These are phyloP conservation scores for Exophiala viscosa DNA, from an alignment of 2,329 filamentous ascomycete genomes.

Conservation along the genomic window DNA sequence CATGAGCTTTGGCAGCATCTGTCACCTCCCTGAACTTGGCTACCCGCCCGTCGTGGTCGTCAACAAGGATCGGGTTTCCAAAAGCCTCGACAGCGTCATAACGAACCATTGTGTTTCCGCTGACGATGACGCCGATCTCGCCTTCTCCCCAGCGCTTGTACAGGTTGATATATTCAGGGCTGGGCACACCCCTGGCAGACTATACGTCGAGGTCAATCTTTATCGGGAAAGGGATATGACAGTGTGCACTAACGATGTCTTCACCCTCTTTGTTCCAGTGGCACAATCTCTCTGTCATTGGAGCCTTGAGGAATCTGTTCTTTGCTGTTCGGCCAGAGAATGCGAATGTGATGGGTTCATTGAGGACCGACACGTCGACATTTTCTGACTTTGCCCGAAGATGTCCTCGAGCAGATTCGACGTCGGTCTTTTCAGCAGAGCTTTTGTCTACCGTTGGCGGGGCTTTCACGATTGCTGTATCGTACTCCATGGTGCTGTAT, in stretches of 20 bases:
- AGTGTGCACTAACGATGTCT: conserved; percentile 11
- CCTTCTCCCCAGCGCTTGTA: conserved; percentile 62
- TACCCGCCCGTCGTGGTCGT: conserved; percentile 53
- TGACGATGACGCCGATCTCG: conserved; percentile 56
- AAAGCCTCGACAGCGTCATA: conserved; percentile 55
- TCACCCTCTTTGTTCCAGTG: conserved; percentile 49
- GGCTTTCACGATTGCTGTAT: conserved; percentile 14
- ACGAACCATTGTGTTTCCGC: conserved; percentile 63
- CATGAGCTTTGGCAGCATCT: conserved; percentile 53
- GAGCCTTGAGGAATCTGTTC: conserved; percentile 63
- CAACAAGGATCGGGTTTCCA: conserved; percentile 59
- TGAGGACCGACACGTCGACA: conserved; percentile 41
- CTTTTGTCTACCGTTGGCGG: background rate
- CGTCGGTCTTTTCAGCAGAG: conserved; percentile 4
- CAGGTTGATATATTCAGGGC: conserved; percentile 52
- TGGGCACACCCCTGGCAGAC: conserved; percentile 54
- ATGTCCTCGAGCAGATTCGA: conserved; percentile 7
- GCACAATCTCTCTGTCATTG: conserved; percentile 64
- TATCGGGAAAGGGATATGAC: background rate
- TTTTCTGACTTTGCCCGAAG: conserved; percentile 6
- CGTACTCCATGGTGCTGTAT: conserved; percentile 19
- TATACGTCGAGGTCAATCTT: conserved; percentile 33
- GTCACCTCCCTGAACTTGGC: conserved; percentile 58
- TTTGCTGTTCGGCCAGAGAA: conserved; percentile 56
- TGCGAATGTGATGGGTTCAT: conserved; percentile 46